Conservation (phyloP, 768 basidiomycete species). For the Suillus subaureus region DNA sequence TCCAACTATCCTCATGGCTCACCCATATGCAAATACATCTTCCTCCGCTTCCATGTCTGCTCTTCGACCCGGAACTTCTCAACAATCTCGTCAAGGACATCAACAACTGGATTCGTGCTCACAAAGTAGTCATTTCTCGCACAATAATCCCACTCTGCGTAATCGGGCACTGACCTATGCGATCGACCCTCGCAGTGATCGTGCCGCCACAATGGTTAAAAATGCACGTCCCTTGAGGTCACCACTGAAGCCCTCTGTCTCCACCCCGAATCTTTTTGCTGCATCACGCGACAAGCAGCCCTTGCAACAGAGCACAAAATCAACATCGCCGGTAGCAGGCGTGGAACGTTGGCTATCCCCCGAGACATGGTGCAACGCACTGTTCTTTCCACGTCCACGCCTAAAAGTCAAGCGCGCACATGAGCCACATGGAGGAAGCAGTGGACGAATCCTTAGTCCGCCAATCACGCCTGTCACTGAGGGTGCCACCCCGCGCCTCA, state of each 20-base stretch:
- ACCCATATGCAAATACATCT: slow-evolving; percentile 56
- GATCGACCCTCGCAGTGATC: not conserved
- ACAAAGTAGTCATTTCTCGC: slow-evolving; percentile 14
- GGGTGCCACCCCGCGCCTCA: slow-evolving; percentile 15
- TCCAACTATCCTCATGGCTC: slow-evolving; percentile 32
- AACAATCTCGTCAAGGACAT: slow-evolving; percentile 21
- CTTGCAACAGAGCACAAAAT: slow-evolving; percentile 22
- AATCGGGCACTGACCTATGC: slow-evolving; percentile 4
- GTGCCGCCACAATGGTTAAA: not conserved
- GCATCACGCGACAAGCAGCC: slow-evolving; percentile 12
- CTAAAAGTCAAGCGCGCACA: slow-evolving; percentile 52
- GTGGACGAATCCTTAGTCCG: slow-evolving; percentile 48
- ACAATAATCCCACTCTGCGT: not conserved
- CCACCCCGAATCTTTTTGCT: slow-evolving; percentile 64
- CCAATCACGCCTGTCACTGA: slow-evolving; percentile 45
- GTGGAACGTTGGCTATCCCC: slow-evolving; percentile 71
- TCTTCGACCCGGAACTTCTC: slow-evolving; percentile 25
- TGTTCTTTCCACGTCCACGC: slow-evolving; percentile 75
- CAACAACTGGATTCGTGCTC: slow-evolving; percentile 15
- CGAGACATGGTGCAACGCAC: slow-evolving; percentile 82
- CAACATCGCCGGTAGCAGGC: slow-evolving; percentile 29
- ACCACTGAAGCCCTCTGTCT: slow-evolving; percentile 55
- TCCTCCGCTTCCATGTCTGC: slow-evolving; percentile 22
- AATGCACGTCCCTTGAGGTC: not conserved
- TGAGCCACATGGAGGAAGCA: slow-evolving; percentile 20